Percentiles rank a stretch among this genome's conserved stretches.
These are phyloP conservation scores for Endothia cerciana DNA, from an alignment of 2,329 filamentous ascomycete species.

Conservation along the genomic window DNA sequence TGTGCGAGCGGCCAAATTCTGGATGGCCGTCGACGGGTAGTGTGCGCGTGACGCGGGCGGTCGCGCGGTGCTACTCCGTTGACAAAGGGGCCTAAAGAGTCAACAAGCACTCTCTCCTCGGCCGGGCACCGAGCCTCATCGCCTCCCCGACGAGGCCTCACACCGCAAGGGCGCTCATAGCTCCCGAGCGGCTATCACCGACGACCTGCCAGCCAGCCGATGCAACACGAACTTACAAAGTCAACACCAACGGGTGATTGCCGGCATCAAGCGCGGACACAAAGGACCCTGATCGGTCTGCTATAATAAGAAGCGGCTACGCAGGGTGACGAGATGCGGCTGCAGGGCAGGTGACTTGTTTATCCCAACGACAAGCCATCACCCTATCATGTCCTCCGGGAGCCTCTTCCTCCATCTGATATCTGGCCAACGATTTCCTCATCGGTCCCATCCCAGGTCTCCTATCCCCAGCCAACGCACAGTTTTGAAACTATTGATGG, in stretches of 20 bases:
- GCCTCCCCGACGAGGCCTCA: background rate
- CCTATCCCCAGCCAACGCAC: background rate
- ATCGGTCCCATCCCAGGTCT: background rate
- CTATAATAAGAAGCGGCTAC: slow-evolving; percentile 29
- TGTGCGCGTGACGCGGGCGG: too few relatives aligned
- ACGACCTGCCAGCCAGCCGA: too few relatives aligned
- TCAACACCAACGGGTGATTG: background rate
- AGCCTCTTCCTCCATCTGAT: slow-evolving; percentile 5
- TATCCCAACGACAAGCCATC: slow-evolving; percentile 31
- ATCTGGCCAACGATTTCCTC: slow-evolving; percentile 1
- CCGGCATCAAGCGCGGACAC: background rate
- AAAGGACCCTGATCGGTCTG: background rate
- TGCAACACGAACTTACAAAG: too few relatives aligned
- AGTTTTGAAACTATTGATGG: slow-evolving; percentile 1
- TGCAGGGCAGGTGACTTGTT: slow-evolving; percentile 30
- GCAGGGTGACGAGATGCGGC: slow-evolving; percentile 28
- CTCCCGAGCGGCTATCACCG: background rate
- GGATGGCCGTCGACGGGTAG: background rate
- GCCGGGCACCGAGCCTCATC: background rate
- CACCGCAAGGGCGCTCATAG: background rate
- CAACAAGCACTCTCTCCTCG: background rate
- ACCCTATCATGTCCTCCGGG: background rate
- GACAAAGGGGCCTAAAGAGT: background rate
- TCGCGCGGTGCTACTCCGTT: too few relatives aligned
- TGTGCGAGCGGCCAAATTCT: background rate